phyloP scores from a whole-genome alignment of 1,139 yeast genomes.

The Candida gigantensis region DNA sequence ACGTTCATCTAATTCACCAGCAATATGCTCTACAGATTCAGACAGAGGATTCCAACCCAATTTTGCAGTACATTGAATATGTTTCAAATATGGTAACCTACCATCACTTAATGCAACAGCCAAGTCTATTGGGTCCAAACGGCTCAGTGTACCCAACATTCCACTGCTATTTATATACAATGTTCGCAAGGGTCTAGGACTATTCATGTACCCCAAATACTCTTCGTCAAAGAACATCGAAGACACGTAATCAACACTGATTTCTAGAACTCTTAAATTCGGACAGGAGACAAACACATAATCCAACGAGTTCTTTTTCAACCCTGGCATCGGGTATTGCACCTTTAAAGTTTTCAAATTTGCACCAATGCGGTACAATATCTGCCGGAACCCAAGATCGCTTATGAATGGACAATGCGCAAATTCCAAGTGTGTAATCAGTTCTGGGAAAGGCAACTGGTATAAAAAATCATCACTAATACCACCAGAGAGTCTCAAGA shows the following conservation, averaged over 20 bases:
- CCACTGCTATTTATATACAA: constrained; percentile 84
- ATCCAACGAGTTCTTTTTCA: constrained; percentile 71
- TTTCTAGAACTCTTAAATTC: constrained; percentile 56
- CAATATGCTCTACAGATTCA: constrained; percentile 56
- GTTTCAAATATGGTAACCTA: constrained; percentile 65
- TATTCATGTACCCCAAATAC: constrained; percentile 39
- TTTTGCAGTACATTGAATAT: constrained; percentile 68
- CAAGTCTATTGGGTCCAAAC: constrained; percentile 83
- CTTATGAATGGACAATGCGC: constrained; percentile 84
- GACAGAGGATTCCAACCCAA: constrained; percentile 86
- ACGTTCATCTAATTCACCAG: constrained; percentile 40
- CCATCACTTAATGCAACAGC: constrained; percentile 82
- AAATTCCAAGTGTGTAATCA: constrained; percentile 71
- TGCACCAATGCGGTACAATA: constrained; percentile 65
- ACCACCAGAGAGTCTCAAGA: constrained; percentile 84
- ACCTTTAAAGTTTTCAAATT: constrained; percentile 64
- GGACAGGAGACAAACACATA: constrained; percentile 76
- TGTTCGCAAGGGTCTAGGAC: constrained; percentile 59
- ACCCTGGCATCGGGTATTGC: constrained; percentile 86
- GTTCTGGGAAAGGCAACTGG: constrained; percentile 65
- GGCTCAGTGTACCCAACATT: constrained; percentile 78
- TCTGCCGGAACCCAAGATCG: constrained; percentile 59
- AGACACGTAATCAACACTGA: constrained; percentile 83
- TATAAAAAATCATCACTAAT: constrained; percentile 76
- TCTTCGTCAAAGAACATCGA: constrained; percentile 64